Evolutionary conservation across 2,329 filamentous ascomycete genomes (phyloP), one percentile per base, ranked within the genome.

Genomic region (Xylogone sp.): DNA sequence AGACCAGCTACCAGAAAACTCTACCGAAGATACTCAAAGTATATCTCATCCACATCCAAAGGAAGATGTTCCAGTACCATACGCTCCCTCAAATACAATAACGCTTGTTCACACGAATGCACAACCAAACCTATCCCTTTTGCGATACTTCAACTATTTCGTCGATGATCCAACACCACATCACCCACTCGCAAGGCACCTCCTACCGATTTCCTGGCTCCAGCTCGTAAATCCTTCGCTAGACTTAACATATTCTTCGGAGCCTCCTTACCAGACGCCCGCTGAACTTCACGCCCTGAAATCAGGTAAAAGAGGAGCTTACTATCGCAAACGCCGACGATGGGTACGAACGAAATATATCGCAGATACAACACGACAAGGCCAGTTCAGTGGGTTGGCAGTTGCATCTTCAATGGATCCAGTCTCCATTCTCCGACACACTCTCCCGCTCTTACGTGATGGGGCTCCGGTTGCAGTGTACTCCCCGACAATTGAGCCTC

Each of bases 101-200:
- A 96, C 91, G 1, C 69, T 96, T 48, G 71, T 96, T 29, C 91
- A 96, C 69, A 73, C 86, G 48, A 90, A 92, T 68, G 82, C 86
- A 24, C 91, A 96, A 68, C 88, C 91, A 2, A 97, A 97, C 67
- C 82, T 97, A 53, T 86, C 86, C 18, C 80, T 94, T 46, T 79
- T 99, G 19, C 89, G 89, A 66, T 95, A 96, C 75, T 97, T 96
- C 71, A 83, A 84, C 68, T 97, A 86, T 71, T 90, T 96, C 69
- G 74, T 79, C 59, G 79, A 81, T 53, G 83, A 82, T 55, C 83
- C 85, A 43, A 79, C 57, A 79, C 76, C 62, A 44, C 68, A 76
- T 49, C 94, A 97, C 65, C 93, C 94, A 1, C 82, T 99, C 10
- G 81, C 87, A 68, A 86, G 81, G 16, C 86, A 94, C 65, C 82